These are phyloP conservation scores for Neophaeococcomyces aloes DNA, from an alignment of 2,329 filamentous ascomycete genomes.

Conservation along the genomic window DNA sequence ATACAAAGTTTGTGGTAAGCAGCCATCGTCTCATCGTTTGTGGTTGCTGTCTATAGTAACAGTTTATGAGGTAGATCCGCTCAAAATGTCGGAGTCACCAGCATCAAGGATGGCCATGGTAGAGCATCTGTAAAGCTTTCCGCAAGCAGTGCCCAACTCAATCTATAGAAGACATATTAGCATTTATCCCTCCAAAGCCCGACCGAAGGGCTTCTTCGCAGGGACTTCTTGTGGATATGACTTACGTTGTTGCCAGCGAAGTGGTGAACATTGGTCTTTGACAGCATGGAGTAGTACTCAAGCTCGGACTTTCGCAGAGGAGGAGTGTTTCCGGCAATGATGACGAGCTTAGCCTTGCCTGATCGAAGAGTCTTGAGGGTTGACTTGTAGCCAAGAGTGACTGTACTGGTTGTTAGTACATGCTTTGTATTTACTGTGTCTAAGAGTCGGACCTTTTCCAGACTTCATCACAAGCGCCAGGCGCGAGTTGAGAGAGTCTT, in stretches of 20 bases:
- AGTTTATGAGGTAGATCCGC: slow-evolving; percentile 35
- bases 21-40: background rate
- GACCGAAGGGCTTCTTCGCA: slow-evolving; percentile 72
- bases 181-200: slow-evolving; percentile 74
- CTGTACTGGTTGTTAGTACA: no score
- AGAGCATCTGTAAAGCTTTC: slow-evolving; percentile 97
- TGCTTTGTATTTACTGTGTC: no score
- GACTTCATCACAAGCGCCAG: slow-evolving; percentile 60
- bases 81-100: slow-evolving; percentile 96
- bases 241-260: slow-evolving; percentile 98
- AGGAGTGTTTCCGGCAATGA: slow-evolving; percentile 91
- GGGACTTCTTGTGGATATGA: slow-evolving; percentile 49
- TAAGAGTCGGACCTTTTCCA: slow-evolving; percentile 45
- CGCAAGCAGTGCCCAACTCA: slow-evolving; percentile 94
- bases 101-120: slow-evolving; percentile 96
- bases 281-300: slow-evolving; percentile 50
- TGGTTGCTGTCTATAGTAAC: background rate
- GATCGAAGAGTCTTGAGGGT: slow-evolving; percentile 82
- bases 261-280: slow-evolving; percentile 85
- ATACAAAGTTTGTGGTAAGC: no score
- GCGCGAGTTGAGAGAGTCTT: slow-evolving; percentile 65
- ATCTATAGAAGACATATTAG: slow-evolving; percentile 51
- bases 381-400: slow-evolving; percentile 83
- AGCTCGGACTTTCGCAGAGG: slow-evolving; percentile 96
- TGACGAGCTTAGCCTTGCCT: slow-evolving; percentile 97